Conservation (phyloP, 1,284 basidiomycete genomes). For the Dichomitus squalens region DNA sequence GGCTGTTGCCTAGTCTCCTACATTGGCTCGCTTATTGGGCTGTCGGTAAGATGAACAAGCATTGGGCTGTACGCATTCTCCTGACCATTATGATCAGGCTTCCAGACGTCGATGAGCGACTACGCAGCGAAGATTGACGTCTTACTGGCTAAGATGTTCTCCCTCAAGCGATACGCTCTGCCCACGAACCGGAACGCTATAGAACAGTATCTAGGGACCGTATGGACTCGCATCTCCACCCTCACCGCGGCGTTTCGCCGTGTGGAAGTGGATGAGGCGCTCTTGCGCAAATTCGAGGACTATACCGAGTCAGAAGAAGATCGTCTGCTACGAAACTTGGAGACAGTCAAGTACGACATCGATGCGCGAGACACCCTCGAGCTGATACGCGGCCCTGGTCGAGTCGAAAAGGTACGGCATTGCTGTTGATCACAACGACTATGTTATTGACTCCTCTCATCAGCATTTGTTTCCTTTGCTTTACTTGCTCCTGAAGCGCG, state of each 20-base stretch:
- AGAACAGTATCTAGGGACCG: conserved; percentile 16
- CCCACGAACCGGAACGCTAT: conserved; percentile 16
- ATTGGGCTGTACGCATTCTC: no score
- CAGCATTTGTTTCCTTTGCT: conserved; percentile 30
- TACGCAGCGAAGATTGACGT: conserved; percentile 19
- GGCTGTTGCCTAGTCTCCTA: conserved; percentile 3
- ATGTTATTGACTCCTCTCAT: no score
- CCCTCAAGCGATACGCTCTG: conserved; percentile 3
- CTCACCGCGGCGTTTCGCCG: conserved; percentile 6
- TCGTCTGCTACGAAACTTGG: conserved; percentile 17
- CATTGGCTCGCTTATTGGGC: conserved; percentile 24
- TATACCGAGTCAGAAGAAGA: conserved; percentile 22
- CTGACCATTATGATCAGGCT: no score
- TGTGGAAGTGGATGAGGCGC: conserved; percentile 6
- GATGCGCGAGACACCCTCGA: conserved; percentile 24
- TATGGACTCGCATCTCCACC: conserved; percentile 14
- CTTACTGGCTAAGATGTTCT: conserved; percentile 17
- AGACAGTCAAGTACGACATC: conserved; percentile 20
- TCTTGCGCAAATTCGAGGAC: conserved; percentile 17
- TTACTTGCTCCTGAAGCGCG: conserved; percentile 28
- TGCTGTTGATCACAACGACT: no score
- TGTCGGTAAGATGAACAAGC: no score
- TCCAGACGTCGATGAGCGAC: conserved; percentile 17
- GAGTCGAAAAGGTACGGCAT: conserved; percentile 29
- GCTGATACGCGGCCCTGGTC: conserved; percentile 20